Base-by-base conservation (phyloP, 1,284 basidiomycete species). In the Fomes fomentarius region DNA sequence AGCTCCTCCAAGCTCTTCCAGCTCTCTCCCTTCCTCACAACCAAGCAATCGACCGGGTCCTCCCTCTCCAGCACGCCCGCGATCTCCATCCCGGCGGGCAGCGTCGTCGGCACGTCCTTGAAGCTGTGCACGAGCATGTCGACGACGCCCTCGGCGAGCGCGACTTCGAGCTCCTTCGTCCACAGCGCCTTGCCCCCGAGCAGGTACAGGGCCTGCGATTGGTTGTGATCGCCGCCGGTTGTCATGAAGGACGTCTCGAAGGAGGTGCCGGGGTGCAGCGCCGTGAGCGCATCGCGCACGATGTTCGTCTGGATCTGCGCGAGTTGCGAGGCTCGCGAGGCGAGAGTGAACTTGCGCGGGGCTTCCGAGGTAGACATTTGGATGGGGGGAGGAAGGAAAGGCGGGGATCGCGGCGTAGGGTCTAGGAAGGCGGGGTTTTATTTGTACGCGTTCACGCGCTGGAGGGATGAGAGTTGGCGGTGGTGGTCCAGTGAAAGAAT, bases 51-150 rank as follows among this genome's bases (percentile, higher is more conserved):
- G 49, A 91, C 82, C 0, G 93, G 93, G 70, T 97, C 89, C 70
- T 96, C 96, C 48, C 97, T 76, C 71, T 95, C 84, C 57, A 94
- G 70, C 56, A 98, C 87, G 5, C 91, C 94, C 8, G 85, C 94
- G 44, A 99, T 82, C 67, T 89, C 83, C 69, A 93, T 96, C 1
- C 93, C 93, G 0, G 84, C 82, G 0, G 94, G 94, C 25, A 98
- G 74, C 3, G 78, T 77, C 2, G 96, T 99, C 10, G 96, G 96
- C 19, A 98, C 85, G 71, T 99, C 97, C 73, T 99, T 99, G 64
- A 94, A 78, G 51, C 84, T 89, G 74, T 99, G 97, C 19, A 99
- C 89, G 64, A 99, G 87, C 77, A 98, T 87, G 70, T 99, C 97
- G 48, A 97, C 91, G 11, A 79, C 75, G 17, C 82, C 78, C 37